Evolutionary conservation across 2,329 filamentous ascomycete genomes (phyloP).

Genomic region (Dichotomopilus funicola): DNA sequence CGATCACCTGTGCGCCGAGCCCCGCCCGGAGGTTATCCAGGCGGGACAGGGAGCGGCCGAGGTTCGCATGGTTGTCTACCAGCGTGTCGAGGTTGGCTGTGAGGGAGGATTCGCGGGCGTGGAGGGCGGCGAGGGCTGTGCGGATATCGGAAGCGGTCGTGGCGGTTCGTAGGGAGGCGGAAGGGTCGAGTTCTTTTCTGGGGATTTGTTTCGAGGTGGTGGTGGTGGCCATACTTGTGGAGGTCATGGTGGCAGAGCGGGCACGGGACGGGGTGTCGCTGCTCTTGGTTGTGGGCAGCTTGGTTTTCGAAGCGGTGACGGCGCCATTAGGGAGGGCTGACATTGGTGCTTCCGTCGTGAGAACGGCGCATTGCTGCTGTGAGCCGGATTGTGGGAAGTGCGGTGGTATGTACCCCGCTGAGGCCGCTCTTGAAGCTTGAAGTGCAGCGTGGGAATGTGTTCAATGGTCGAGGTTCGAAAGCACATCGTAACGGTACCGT

Average conservation of each 20-base stretch:
- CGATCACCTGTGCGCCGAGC: constrained; percentile 78
- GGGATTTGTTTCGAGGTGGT: constrained; percentile 10
- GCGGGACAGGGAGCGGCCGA: constrained; percentile 78
- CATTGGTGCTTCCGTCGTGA: constrained; percentile 39
- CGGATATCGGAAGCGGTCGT: constrained; percentile 73
- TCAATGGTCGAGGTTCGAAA: too few species aligned
- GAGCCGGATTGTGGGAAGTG: background rate
- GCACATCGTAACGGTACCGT: too few species aligned
- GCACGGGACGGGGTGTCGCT: constrained; percentile 5
- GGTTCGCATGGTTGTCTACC: constrained; percentile 74
- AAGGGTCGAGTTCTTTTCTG: constrained; percentile 12
- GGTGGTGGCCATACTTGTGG: background rate
- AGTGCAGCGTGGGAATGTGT: too few species aligned
- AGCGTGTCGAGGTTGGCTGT: constrained; percentile 69
- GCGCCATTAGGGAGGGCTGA: constrained; percentile 42
- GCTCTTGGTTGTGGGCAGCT: constrained; percentile 21
- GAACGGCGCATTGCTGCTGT: constrained; percentile 20
- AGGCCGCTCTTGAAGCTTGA: background rate
- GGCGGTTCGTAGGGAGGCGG: constrained; percentile 56
- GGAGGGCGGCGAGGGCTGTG: constrained; percentile 66
- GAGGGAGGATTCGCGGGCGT: constrained; percentile 67
- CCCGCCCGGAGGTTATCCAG: constrained; percentile 85
- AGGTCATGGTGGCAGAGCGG: constrained; percentile 12
- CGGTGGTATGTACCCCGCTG: background rate
- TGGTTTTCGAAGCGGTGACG: constrained; percentile 28